A percentile compares a stretch with the other conserved stretches of the same genome.
Evolutionary conservation across 2,329 filamentous ascomycete species (phyloP).

Genomic region (Colletotrichum scovillei): DNA sequence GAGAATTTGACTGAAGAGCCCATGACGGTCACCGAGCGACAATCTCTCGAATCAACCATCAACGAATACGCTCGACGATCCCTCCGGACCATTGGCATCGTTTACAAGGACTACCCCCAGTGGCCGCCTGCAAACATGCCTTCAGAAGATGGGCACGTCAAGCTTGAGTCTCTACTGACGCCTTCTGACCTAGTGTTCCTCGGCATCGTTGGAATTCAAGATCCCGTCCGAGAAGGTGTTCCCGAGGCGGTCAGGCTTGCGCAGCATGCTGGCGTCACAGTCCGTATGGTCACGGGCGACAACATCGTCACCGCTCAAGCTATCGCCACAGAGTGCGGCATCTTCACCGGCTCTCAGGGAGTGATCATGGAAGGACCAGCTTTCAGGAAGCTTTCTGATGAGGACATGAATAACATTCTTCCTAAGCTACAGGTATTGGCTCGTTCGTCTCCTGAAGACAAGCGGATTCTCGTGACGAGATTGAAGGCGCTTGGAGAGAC

Average conservation of each 20-base stretch:
- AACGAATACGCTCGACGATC: conserved; percentile 49
- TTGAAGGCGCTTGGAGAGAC: conserved; percentile 74
- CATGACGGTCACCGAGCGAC: not conserved
- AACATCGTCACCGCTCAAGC: conserved; percentile 56
- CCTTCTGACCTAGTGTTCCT: conserved; percentile 49
- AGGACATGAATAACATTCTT: conserved; percentile 61
- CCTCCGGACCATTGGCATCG: conserved; percentile 52
- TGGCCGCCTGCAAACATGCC: conserved; percentile 63
- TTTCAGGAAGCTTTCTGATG: conserved; percentile 67
- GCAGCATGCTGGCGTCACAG: conserved; percentile 72
- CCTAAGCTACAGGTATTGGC: conserved; percentile 75
- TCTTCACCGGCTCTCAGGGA: conserved; percentile 51
- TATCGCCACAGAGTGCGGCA: conserved; percentile 54
- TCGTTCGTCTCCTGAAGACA: conserved; percentile 76
- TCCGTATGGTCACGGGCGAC: conserved; percentile 70
- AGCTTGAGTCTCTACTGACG: conserved; percentile 13
- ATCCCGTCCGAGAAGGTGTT: conserved; percentile 73
- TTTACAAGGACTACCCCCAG: conserved; percentile 45
- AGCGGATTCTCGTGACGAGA: conserved; percentile 71
- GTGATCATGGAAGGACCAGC: conserved; percentile 66
- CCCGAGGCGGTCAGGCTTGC: conserved; percentile 71
- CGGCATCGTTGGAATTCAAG: conserved; percentile 71
- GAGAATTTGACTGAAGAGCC: conserved; percentile 29
- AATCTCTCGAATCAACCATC: conserved; percentile 44
- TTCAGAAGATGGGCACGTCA: conserved; percentile 67